Base-by-base conservation (phyloP, 768 basidiomycete species). In the Lactifluus volemus region DNA sequence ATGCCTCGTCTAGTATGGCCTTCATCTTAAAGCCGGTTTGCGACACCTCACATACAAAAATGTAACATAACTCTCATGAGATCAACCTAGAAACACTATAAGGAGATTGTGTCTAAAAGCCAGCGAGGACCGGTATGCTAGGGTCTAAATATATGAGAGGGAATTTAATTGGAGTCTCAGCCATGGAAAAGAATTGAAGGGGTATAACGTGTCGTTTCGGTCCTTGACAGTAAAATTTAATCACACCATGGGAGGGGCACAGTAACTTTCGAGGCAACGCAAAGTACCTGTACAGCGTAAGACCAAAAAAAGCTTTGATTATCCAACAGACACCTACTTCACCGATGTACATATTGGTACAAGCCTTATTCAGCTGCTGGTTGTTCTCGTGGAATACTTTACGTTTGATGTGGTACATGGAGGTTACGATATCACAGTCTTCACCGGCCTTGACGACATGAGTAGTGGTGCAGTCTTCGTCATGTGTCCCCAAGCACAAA, bases 271-370 rank as follows among this genome's bases (percentile, higher is more conserved):
- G 9, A 0, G 10, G 49, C 49, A 14, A 45, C 44, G 29, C 60
- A 61, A 19, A 61, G 42, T n/a, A 61, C 55, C 60, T 61, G 32
- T 17, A 7, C 8, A 3, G 9, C 3, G 29, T 61, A 38, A 56
- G 19, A 34, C 30, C 17, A 9, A 30, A 45, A 30, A 45, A 52
- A 50, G 9, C 15, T 2, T 21, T 21, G 5, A 30, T 17, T 8
- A 30, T n/a, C 6, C 8, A 11, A 30, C 17, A 36, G 34, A 36
- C 17, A 75, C 79, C 58, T 53, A 89, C 89, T 81, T 90, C 85
- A 68, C 84, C 88, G 59, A 86, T 68, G 73, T 89, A 89, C 70
- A 92, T 75, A 76, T 90, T 90, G 65, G 66, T 73, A 72, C 83
- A 87, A 0, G 70, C 74, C 0, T 49, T 2, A 67, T 82, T 64